A percentile compares a stretch with the other conserved stretches of the same genome.
These are phyloP conservation scores for Pseudocercospora crystallina DNA, from an alignment of 2,329 filamentous ascomycete species.

Conservation along the genomic window DNA sequence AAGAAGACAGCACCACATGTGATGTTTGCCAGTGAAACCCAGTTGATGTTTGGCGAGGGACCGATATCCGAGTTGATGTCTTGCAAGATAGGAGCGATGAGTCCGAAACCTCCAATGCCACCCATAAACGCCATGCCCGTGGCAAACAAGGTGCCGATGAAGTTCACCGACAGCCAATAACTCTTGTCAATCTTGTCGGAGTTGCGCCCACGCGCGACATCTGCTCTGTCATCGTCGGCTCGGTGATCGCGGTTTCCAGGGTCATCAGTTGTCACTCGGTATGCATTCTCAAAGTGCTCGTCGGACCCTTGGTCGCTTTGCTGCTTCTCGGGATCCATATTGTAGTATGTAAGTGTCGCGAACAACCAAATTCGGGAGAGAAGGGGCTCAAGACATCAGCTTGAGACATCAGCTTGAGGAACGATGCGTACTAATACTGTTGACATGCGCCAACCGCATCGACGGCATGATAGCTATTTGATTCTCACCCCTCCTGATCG, in stretches of 20 bases:
- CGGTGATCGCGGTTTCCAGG: conserved; percentile 15
- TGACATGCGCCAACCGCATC: too few species aligned
- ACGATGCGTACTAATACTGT: too few species aligned
- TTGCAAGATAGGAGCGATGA: conserved; percentile 24
- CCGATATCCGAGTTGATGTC: conserved; percentile 39
- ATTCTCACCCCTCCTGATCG: too few species aligned
- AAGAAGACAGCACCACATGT: conserved; percentile 38
- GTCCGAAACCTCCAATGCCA: conserved; percentile 28
- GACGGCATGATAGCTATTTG: too few species aligned
- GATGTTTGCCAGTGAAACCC: conserved; percentile 39
- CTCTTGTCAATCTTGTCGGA: conserved; percentile 22
- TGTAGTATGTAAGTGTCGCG: not conserved
- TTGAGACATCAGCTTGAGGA: too few species aligned
- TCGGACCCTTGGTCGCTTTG: not conserved
- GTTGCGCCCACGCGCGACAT: conserved; percentile 23
- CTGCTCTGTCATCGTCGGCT: conserved; percentile 22
- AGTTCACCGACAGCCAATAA: conserved; percentile 28
- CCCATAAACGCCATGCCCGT: conserved; percentile 27
- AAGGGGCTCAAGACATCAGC: too few species aligned
- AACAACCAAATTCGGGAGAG: too few species aligned
- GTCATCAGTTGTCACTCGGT: not conserved
- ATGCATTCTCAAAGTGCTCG: conserved; percentile 1
- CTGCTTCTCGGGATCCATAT: not conserved
- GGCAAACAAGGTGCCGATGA: conserved; percentile 25
- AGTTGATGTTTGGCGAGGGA: conserved; percentile 39